Conservation (phyloP, 306 rosid species). For the Dalbergia oliveri region DNA sequence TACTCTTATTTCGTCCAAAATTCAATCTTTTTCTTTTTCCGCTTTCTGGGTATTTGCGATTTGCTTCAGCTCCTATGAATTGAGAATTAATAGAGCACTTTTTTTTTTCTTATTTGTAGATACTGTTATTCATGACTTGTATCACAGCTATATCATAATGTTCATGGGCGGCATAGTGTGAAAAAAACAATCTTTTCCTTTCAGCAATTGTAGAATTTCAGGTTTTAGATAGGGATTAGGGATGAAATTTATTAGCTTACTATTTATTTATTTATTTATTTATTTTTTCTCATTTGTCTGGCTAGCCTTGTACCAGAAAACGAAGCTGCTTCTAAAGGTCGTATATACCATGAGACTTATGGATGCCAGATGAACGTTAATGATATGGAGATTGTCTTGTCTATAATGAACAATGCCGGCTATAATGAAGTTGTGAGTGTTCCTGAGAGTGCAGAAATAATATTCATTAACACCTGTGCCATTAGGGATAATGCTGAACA, state of each 20-base stretch:
- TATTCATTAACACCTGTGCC: conserved; percentile 97
- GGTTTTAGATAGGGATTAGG: conserved; percentile 29
- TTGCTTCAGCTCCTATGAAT: not conserved
- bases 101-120: too few species aligned
- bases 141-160: conserved; percentile 11
- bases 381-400: conserved; percentile 93
- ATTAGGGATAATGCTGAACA: conserved; percentile 98
- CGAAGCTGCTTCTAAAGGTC: conserved; percentile 69
- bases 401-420: conserved; percentile 91
- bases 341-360: conserved; percentile 96
- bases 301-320: conserved; percentile 60
- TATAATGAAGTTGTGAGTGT: conserved; percentile 72
- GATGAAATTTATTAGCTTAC: conserved; percentile 21
- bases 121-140: not conserved
- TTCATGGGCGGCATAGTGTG: not conserved
- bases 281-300: conserved; percentile 28
- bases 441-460: conserved; percentile 92
- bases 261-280: not conserved
- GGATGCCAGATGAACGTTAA: conserved; percentile 98
- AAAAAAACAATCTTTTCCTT: not conserved
- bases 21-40: not conserved
- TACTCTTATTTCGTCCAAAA: not conserved
- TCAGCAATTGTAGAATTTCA: conserved; percentile 20
- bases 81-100: not conserved
- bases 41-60: conserved; percentile 4